These are phyloP conservation scores for Malassezia globosa DNA, from an alignment of 1,284 basidiomycete genomes.

Conservation along the genomic window DNA sequence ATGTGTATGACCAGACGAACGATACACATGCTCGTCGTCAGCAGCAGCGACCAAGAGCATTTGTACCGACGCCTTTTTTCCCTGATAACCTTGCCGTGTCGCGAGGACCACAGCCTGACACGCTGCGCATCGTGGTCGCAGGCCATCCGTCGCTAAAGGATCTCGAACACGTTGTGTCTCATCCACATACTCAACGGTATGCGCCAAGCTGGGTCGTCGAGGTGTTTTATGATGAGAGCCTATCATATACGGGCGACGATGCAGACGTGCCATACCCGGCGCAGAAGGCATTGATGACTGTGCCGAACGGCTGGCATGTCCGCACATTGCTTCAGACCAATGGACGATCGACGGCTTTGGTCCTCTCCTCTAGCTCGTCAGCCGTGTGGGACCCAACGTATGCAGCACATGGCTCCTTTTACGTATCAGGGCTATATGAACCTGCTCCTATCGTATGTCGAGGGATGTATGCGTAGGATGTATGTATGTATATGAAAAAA, in stretches of 20 bases:
- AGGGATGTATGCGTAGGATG: not conserved
- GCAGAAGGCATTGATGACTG: not conserved
- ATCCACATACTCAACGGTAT: not conserved
- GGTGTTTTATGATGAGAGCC: not conserved
- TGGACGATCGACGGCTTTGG: not conserved
- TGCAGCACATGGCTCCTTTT: not conserved
- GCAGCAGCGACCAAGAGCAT: too few relatives aligned
- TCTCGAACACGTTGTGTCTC: not conserved
- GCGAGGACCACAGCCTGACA: not conserved
- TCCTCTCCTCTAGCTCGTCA: not conserved
- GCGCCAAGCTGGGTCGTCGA: constrained; percentile 15
- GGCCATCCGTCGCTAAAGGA: constrained; percentile 14
- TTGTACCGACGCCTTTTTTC: constrained; percentile 10
- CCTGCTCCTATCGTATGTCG: not conserved
- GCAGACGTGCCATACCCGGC: not conserved
- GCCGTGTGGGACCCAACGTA: not conserved
- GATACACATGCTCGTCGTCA: not conserved
- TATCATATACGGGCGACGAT: not conserved
- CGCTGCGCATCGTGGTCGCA: not conserved
- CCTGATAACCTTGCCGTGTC: constrained; percentile 11
- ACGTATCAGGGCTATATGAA: not conserved
- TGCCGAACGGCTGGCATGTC: constrained; percentile 8
- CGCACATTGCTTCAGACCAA: constrained; percentile 11
- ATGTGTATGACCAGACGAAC: not conserved
- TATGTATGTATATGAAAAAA: too few relatives aligned